These are phyloP conservation scores for Roridomyces roridus DNA, from an alignment of 768 basidiomycete species.

Conservation along the genomic window DNA sequence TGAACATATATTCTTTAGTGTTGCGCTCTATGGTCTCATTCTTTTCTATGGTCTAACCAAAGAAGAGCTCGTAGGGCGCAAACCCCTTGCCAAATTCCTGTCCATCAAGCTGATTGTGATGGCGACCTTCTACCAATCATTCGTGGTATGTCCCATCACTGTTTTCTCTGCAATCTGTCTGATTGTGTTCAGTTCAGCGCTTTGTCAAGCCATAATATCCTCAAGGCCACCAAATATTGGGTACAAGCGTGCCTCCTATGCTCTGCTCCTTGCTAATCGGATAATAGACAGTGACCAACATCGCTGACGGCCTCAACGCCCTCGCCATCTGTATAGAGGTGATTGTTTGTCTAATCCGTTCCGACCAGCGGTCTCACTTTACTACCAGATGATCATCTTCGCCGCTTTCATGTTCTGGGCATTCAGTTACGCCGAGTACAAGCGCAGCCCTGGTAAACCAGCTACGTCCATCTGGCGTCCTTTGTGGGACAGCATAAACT, in stretches of 20 bases:
- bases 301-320: constrained; percentile 84
- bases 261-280: neutral
- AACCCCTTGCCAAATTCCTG: constrained; percentile 86
- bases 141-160: constrained; percentile 59
- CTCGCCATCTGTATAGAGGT: constrained; percentile 87
- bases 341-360: constrained; percentile 2
- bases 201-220: constrained; percentile 45
- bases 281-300: constrained; percentile 67
- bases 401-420: constrained; percentile 83
- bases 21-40: constrained; percentile 87
- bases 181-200: constrained; percentile 59
- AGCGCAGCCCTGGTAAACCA: constrained; percentile 39
- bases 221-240: constrained; percentile 78
- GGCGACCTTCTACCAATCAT: constrained; percentile 88
- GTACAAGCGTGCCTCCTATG: neutral
- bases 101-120: constrained; percentile 87
- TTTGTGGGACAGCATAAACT: constrained; percentile 66
- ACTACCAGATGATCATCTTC: constrained; percentile 83
- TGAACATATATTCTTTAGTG: constrained; percentile 40
- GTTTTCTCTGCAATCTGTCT: neutral
- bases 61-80: constrained; percentile 76
- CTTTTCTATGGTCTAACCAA: constrained; percentile 84
- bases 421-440: constrained; percentile 76
- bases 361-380: neutral
- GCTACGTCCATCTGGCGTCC: constrained; percentile 72